Evolutionary conservation across 2,329 filamentous ascomycete species (phyloP).

Genomic region (Parastagonospora nodorum): DNA sequence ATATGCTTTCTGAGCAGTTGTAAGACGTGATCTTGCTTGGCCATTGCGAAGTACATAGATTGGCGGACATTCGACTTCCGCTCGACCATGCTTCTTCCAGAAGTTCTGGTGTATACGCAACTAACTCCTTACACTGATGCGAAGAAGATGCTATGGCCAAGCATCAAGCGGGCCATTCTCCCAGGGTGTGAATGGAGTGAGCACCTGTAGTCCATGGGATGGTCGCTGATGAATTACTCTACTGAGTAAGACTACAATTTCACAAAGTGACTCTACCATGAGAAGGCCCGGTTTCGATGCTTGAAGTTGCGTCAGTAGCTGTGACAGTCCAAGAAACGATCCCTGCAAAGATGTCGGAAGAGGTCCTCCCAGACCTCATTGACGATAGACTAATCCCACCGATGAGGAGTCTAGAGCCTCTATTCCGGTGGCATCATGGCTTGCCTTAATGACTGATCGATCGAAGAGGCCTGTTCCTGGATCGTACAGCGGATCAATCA

Average conservation of each 20-base stretch:
- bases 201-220: constrained; percentile 1
- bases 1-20: constrained; percentile 12
- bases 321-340: constrained; percentile 11
- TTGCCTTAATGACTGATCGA: not conserved
- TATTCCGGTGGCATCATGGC: constrained; percentile 1
- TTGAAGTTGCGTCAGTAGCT: constrained; percentile 13
- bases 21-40: not conserved
- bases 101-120: constrained; percentile 2
- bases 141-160: not conserved
- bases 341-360: constrained; percentile 1
- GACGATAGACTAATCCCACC: constrained; percentile 3
- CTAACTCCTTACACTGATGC: constrained; percentile 3
- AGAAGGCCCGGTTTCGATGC: constrained; percentile 5
- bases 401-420: constrained; percentile 1
- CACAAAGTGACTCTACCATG: constrained; percentile 13
- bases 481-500: not conserved
- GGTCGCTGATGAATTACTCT: constrained; percentile 4
- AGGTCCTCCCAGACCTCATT: not conserved
- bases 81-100: not conserved
- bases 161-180: constrained; percentile 1
- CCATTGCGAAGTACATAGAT: constrained; percentile 3
- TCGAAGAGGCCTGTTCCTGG: not conserved
- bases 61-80: constrained; percentile 1
- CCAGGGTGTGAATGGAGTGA: constrained; percentile 16
- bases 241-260: constrained; percentile 19